phyloP scores from a whole-genome alignment of 164 flowering plant species.

The Macadamia integrifolia region DNA sequence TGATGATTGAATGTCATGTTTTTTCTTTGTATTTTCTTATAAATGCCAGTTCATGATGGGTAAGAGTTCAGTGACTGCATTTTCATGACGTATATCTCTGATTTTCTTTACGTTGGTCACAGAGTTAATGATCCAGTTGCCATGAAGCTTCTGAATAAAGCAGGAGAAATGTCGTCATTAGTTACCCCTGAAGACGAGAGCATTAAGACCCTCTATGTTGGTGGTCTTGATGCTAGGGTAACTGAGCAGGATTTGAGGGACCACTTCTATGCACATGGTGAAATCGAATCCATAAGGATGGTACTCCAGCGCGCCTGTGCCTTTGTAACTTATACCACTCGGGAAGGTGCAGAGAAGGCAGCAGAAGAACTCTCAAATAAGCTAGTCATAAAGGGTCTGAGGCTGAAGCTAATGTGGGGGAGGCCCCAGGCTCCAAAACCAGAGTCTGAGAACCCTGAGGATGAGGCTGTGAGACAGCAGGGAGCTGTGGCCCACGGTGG shows the following conservation, averaged over 20 bases:
- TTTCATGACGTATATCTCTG: not conserved
- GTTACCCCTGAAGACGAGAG: slow-evolving; percentile 89
- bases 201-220: slow-evolving; percentile 86
- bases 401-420: slow-evolving; percentile 94
- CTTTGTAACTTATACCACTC: slow-evolving; percentile 89
- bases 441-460: slow-evolving; percentile 46
- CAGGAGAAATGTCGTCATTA: slow-evolving; percentile 89
- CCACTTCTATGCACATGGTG: slow-evolving; percentile 86
- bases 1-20: too few species aligned
- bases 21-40: too few species aligned
- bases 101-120: slow-evolving; percentile 11
- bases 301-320: slow-evolving; percentile 81
- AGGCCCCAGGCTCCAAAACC: slow-evolving; percentile 80
- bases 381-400: slow-evolving; percentile 76
- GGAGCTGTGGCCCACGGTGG: slow-evolving; percentile 62
- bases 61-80: too few species aligned
- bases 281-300: slow-evolving; percentile 84
- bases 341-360: slow-evolving; percentile 96
- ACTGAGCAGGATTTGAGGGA: slow-evolving; percentile 89
- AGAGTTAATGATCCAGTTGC: slow-evolving; percentile 98
- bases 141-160: slow-evolving; percentile 76
- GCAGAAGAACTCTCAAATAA: slow-evolving; percentile 92
- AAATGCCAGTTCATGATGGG: too few species aligned
- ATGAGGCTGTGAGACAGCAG: slow-evolving; percentile 47
- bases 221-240: slow-evolving; percentile 79